Evolutionary conservation across 441 rosid species (phyloP).

Genomic region (Lepidium campestre): DNA sequence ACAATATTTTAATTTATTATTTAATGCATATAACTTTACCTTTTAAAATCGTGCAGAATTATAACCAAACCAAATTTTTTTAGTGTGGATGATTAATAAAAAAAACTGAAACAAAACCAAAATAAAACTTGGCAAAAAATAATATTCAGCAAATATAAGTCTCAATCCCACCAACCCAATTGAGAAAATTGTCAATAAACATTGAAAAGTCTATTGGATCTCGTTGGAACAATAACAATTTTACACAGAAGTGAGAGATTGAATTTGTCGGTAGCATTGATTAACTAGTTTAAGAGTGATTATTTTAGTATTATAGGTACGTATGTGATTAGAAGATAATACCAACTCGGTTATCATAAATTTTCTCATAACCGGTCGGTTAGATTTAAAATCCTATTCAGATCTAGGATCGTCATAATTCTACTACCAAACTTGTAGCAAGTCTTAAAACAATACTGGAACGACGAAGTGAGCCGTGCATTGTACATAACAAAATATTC

Average conservation of each 20-base stretch:
- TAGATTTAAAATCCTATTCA: not conserved
- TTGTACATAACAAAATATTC: not conserved
- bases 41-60: not conserved
- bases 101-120: no score
- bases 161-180: constrained; percentile 16
- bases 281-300: no score
- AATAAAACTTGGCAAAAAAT: no score
- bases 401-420: constrained; percentile 1
- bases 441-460: not conserved
- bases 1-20: not conserved
- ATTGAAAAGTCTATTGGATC: constrained; percentile 2
- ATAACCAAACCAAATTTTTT: no score
- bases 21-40: not conserved
- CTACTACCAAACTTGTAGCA: not conserved
- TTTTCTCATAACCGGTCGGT: not conserved
- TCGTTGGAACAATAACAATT: not conserved
- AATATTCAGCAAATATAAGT: not conserved
- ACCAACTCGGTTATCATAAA: not conserved
- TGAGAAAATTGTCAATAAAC: not conserved
- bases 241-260: no score
- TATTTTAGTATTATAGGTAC: no score
- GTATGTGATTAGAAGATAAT: not conserved
- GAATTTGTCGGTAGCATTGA: not conserved
- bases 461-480: not conserved
- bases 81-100: no score